These are phyloP conservation scores for Tylopilus intermedius DNA, from an alignment of 768 basidiomycete species.

Conservation along the genomic window DNA sequence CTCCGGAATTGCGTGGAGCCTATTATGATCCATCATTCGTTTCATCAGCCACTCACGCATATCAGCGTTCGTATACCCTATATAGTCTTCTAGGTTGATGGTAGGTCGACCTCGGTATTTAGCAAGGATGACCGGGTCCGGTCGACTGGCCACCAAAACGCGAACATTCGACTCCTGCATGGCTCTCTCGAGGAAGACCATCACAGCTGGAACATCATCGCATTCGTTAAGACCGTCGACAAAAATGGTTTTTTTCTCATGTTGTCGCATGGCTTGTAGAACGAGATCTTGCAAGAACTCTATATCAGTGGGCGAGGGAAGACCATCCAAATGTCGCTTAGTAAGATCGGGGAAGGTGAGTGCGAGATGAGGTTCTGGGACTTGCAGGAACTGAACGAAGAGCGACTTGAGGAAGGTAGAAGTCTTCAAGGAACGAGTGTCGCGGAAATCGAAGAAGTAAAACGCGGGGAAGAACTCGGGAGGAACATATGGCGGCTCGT, in stretches of 20 bases:
- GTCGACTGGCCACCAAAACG: slow-evolving; percentile 21
- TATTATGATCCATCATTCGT: slow-evolving; percentile 22
- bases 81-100: slow-evolving; percentile 20
- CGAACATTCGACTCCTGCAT: slow-evolving; percentile 23
- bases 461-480: slow-evolving; percentile 25
- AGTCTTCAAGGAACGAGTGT: slow-evolving; percentile 15
- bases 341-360: slow-evolving; percentile 20
- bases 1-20: slow-evolving; percentile 21
- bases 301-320: slow-evolving; percentile 17
- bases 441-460: slow-evolving; percentile 28
- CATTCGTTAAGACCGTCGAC: slow-evolving; percentile 27
- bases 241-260: slow-evolving; percentile 20
- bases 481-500: slow-evolving; percentile 15
- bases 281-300: slow-evolving; percentile 14
- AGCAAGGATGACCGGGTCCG: slow-evolving; percentile 16
- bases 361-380: slow-evolving; percentile 17
- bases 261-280: slow-evolving; percentile 20
- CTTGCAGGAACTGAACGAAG: slow-evolving; percentile 26
- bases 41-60: slow-evolving; percentile 25
- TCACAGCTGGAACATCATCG: slow-evolving; percentile 15
- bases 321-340: slow-evolving; percentile 12
- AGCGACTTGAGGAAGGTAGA: slow-evolving; percentile 22
- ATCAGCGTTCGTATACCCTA: slow-evolving; percentile 16
- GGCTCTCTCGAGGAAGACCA: slow-evolving; percentile 21
- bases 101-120: slow-evolving; percentile 19